A percentile compares a stretch with the other conserved stretches of the same genome.
Conservation (phyloP, 108 stramenopile genomes). For the Bacterosira constricta region DNA sequence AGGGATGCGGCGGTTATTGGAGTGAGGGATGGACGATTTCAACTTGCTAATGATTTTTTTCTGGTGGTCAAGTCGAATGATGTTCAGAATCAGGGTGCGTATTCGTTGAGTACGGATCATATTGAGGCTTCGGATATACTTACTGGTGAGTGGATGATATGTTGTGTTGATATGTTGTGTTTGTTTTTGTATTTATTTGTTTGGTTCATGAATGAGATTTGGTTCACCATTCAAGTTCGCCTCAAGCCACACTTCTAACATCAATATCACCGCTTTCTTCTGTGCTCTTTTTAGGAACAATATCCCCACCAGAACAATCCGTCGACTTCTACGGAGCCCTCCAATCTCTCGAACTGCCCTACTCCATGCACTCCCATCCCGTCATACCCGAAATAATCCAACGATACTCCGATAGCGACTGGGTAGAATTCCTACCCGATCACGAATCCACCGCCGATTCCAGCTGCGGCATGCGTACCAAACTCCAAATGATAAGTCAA, state of each 20-base stretch:
- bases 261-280: not conserved
- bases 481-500: slow-evolving; percentile 19
- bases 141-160: slow-evolving; percentile 22
- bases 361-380: slow-evolving; percentile 51
- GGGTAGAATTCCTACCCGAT: slow-evolving; percentile 28
- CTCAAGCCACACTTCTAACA: too few relatives aligned
- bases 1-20: slow-evolving; percentile 40
- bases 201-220: too few relatives aligned
- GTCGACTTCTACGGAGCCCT: slow-evolving; percentile 54
- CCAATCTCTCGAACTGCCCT: slow-evolving; percentile 44
- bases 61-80: slow-evolving; percentile 34
- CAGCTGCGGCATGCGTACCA: slow-evolving; percentile 32
- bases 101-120: slow-evolving; percentile 7
- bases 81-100: slow-evolving; percentile 34
- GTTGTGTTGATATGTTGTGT: too few relatives aligned
- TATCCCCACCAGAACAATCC: slow-evolving; percentile 50
- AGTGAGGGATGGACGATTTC: slow-evolving; percentile 21
- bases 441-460: slow-evolving; percentile 10
- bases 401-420: slow-evolving; percentile 40
- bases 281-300: slow-evolving; percentile 12
- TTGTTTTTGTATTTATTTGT: too few relatives aligned
- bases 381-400: slow-evolving; percentile 37
- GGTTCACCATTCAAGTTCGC: too few relatives aligned
- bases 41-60: slow-evolving; percentile 18
- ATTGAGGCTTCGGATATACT: slow-evolving; percentile 34